phyloP scores from a whole-genome alignment of 108 stramenopile species.

The Skeletonema costatum region DNA sequence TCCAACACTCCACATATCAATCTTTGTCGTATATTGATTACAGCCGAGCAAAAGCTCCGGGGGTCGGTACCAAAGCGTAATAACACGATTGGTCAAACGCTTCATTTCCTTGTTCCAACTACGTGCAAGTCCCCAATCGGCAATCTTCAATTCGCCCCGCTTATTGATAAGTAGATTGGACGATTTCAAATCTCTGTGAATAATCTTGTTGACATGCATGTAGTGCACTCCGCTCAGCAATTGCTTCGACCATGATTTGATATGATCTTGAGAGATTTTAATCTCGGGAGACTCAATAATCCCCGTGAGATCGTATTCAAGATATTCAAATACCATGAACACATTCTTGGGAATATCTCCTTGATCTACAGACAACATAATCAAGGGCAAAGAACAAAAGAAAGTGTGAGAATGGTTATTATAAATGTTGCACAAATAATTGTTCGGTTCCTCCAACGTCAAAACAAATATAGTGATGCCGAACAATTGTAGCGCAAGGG shows the following conservation, averaged over 20 bases:
- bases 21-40: slow-evolving; percentile 81
- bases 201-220: slow-evolving; percentile 93
- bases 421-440: slow-evolving; percentile 5
- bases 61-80: slow-evolving; percentile 97
- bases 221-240: slow-evolving; percentile 89
- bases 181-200: slow-evolving; percentile 95
- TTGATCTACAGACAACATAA: slow-evolving; percentile 47
- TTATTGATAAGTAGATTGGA: slow-evolving; percentile 92
- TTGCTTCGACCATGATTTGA: slow-evolving; percentile 93
- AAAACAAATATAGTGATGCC: slow-evolving; percentile 36
- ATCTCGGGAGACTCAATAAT: slow-evolving; percentile 86
- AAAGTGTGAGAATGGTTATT: background rate
- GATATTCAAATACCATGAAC: slow-evolving; percentile 96
- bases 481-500: slow-evolving; percentile 30
- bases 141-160: slow-evolving; percentile 92
- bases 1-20: slow-evolving; percentile 98
- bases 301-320: slow-evolving; percentile 90
- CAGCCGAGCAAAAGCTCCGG: slow-evolving; percentile 93
- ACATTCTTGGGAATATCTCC: slow-evolving; percentile 86
- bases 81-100: slow-evolving; percentile 91
- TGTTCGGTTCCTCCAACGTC: slow-evolving; percentile 9
- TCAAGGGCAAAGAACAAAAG: background rate
- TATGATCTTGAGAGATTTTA: slow-evolving; percentile 79
- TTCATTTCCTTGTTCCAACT: slow-evolving; percentile 90
- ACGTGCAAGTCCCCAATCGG: slow-evolving; percentile 95